A percentile compares a stretch with the other conserved stretches of the same genome.
These are phyloP conservation scores for Phoma sp. DNA, from an alignment of 2,329 filamentous ascomycete species.

Conservation along the genomic window DNA sequence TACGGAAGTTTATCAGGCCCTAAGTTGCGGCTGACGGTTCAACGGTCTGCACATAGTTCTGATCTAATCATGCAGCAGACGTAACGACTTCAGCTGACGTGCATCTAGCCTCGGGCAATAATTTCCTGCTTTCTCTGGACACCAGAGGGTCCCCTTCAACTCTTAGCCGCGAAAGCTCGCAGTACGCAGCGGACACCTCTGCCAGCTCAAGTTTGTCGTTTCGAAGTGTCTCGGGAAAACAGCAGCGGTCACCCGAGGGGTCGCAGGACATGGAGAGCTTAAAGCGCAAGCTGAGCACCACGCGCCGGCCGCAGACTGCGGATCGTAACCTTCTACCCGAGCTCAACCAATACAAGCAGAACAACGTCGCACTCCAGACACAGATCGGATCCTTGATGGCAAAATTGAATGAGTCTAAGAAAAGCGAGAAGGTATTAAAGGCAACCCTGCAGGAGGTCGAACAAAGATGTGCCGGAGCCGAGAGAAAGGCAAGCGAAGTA, in stretches of 20 bases:
- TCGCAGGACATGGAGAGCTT: slow-evolving; percentile 43
- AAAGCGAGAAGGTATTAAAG: slow-evolving; percentile 40
- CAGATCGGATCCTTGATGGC: slow-evolving; percentile 49
- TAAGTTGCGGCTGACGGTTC: slow-evolving; percentile 12
- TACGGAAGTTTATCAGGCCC: slow-evolving; percentile 13
- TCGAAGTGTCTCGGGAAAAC: slow-evolving; percentile 33
- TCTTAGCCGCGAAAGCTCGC: slow-evolving; percentile 28
- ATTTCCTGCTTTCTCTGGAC: slow-evolving; percentile 35
- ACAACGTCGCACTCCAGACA: slow-evolving; percentile 43
- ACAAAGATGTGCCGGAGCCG: slow-evolving; percentile 36
- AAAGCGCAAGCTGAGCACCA: slow-evolving; percentile 47
- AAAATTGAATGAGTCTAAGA: slow-evolving; percentile 49
- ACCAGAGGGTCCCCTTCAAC: slow-evolving; percentile 30
- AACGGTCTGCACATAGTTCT: slow-evolving; percentile 8
- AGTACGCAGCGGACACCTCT: slow-evolving; percentile 27
- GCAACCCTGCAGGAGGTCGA: slow-evolving; percentile 42
- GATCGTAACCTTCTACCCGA: slow-evolving; percentile 46
- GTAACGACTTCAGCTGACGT: slow-evolving; percentile 21
- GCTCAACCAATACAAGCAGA: slow-evolving; percentile 47
- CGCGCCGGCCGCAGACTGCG: slow-evolving; percentile 41
- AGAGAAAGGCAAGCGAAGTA: slow-evolving; percentile 36
- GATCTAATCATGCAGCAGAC: slow-evolving; percentile 18
- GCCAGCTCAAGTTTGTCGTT: slow-evolving; percentile 30
- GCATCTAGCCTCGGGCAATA: slow-evolving; percentile 37
- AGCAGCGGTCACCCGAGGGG: slow-evolving; percentile 30